Percentiles rank a stretch among this genome's conserved stretches.
Conservation (phyloP, 2,329 filamentous ascomycete species). For the Botrytis fragariae region DNA sequence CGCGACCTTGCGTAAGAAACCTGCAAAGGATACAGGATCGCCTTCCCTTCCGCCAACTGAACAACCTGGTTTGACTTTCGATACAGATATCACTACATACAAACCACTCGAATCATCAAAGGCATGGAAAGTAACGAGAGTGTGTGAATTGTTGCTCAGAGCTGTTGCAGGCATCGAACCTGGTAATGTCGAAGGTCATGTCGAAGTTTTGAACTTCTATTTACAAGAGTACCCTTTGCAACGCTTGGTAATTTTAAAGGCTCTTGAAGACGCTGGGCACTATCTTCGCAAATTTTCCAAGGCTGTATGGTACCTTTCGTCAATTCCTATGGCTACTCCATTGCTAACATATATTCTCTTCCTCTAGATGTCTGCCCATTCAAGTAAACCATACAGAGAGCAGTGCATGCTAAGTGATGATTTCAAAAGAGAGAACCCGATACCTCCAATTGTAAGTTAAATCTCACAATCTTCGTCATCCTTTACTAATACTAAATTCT, state of each 20-base stretch:
- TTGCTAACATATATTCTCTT: background rate
- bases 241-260: background rate
- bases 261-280: background rate
- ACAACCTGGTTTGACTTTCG: background rate
- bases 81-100: background rate
- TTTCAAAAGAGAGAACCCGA: background rate
- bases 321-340: fast-evolving
- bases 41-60: background rate
- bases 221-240: background rate
- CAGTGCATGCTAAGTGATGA: background rate
- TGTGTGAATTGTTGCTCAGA: background rate
- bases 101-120: background rate
- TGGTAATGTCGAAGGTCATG: background rate
- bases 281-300: background rate
- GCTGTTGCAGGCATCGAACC: background rate
- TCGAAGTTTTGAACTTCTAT: background rate
- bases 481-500: background rate
- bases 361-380: background rate
- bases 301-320: background rate
- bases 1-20: background rate
- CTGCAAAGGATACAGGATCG: background rate
- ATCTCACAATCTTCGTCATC: background rate
- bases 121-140: background rate
- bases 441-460: background rate
- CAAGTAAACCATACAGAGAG: background rate